These are phyloP conservation scores for Trichoderma sp. DNA, from an alignment of 2,329 filamentous ascomycete species.

Conservation along the genomic window DNA sequence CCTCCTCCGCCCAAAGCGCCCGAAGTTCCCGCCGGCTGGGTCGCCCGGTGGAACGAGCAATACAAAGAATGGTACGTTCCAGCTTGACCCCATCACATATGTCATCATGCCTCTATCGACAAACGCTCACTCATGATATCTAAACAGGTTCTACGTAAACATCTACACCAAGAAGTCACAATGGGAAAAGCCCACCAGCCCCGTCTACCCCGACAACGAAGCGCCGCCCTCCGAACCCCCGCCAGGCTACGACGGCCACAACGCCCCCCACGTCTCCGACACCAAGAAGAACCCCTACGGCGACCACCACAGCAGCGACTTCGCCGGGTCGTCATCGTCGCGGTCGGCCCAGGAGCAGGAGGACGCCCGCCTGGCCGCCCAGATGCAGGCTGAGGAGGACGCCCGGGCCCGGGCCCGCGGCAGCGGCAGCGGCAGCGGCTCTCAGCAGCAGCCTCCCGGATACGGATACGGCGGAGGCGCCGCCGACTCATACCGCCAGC, in stretches of 20 bases:
- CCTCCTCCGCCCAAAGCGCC: constrained; percentile 65
- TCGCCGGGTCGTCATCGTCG: constrained; percentile 41
- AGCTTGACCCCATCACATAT: background rate
- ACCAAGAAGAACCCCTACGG: constrained; percentile 75
- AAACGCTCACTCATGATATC: background rate
- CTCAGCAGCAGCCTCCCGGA: constrained; percentile 35
- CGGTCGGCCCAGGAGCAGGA: constrained; percentile 49
- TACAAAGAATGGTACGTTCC: constrained; percentile 76
- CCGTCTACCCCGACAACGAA: constrained; percentile 57
- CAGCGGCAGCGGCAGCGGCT: constrained; percentile 29
- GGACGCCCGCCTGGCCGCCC: constrained; percentile 73
- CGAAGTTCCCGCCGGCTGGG: constrained; percentile 70
- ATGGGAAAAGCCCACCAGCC: constrained; percentile 81
- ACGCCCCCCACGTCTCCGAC: constrained; percentile 47
- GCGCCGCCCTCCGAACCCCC: constrained; percentile 61
- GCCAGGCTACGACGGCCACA: constrained; percentile 61
- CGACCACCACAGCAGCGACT: constrained; percentile 41
- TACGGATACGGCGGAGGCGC: constrained; percentile 37
- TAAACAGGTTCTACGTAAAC: constrained; percentile 83
- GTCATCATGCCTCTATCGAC: background rate
- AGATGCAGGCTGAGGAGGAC: constrained; percentile 83
- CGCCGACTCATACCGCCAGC: constrained; percentile 37
- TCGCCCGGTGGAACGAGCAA: constrained; percentile 80
- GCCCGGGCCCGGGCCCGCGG: constrained; percentile 50
- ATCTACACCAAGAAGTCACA: constrained; percentile 83